These are phyloP conservation scores for Pythium scleroteichum DNA, from an alignment of 352 stramenopile species.

Conservation along the genomic window DNA sequence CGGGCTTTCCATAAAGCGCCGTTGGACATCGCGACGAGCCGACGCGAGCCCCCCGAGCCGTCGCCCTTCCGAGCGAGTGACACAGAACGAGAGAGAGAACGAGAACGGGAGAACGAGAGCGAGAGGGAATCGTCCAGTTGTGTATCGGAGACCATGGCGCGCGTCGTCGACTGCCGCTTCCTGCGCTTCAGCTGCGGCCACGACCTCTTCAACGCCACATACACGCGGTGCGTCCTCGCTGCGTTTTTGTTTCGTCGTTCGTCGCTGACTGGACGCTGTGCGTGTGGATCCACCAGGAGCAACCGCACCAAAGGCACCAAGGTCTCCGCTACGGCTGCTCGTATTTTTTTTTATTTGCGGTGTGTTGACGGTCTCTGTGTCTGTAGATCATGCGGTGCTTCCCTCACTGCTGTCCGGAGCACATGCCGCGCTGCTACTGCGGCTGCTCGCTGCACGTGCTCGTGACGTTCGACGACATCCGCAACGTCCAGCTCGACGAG, in stretches of 20 bases:
- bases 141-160: constrained; percentile 7
- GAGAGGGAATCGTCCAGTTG: not conserved
- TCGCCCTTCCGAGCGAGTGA: not conserved
- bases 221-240: constrained; percentile 28
- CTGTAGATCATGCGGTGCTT: constrained; percentile 38
- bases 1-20: constrained; percentile 6
- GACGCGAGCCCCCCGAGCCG: not conserved
- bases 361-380: constrained; percentile 3
- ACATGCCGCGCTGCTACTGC: constrained; percentile 34
- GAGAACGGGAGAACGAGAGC: not conserved
- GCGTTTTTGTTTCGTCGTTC: not conserved
- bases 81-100: not conserved
- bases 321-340: not conserved
- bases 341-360: not conserved
- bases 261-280: too few relatives aligned
- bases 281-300: constrained; percentile 22
- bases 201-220: constrained; percentile 36
- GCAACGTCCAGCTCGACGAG: not conserved
- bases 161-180: constrained; percentile 25
- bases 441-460: constrained; percentile 30
- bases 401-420: constrained; percentile 36
- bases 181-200: constrained; percentile 39
- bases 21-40: constrained; percentile 9
- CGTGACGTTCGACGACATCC: constrained; percentile 13
- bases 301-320: constrained; percentile 28